phyloP scores from a whole-genome alignment of 1,284 basidiomycete species.

The Ganoderma multipileum region DNA sequence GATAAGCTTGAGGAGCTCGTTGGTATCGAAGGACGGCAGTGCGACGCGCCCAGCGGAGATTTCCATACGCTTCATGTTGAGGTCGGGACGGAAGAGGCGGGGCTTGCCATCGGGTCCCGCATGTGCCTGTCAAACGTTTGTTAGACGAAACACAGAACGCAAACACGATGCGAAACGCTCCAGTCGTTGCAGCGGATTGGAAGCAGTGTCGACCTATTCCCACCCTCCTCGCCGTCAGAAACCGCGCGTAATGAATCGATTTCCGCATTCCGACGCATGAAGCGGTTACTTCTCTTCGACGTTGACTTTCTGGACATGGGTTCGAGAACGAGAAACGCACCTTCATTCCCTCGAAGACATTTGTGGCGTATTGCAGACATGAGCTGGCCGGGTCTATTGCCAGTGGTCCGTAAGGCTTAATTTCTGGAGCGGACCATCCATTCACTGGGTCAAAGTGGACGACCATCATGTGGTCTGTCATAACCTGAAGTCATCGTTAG shows the following conservation, averaged over 20 bases:
- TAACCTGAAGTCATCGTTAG: constrained; percentile 47
- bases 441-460: constrained; percentile 63
- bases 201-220: neutral
- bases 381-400: constrained; percentile 77
- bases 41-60: constrained; percentile 67
- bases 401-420: constrained; percentile 78
- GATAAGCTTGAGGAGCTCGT: constrained; percentile 72
- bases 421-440: constrained; percentile 85
- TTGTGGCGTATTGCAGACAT: constrained; percentile 80
- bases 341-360: constrained; percentile 92
- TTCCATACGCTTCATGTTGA: constrained; percentile 83
- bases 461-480: constrained; percentile 82
- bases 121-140: constrained; percentile 59
- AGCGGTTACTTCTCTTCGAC: no score
- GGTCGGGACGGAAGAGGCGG: constrained; percentile 79
- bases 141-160: neutral
- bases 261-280: no score
- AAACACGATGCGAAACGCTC: neutral
- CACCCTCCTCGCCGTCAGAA: no score
- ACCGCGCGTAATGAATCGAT: no score
- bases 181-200: neutral
- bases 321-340: constrained; percentile 42
- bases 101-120: constrained; percentile 66
- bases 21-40: constrained; percentile 68
- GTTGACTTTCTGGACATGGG: no score